Conservation (phyloP, 441 rosid genomes). For the Macaranga tanarius region DNA sequence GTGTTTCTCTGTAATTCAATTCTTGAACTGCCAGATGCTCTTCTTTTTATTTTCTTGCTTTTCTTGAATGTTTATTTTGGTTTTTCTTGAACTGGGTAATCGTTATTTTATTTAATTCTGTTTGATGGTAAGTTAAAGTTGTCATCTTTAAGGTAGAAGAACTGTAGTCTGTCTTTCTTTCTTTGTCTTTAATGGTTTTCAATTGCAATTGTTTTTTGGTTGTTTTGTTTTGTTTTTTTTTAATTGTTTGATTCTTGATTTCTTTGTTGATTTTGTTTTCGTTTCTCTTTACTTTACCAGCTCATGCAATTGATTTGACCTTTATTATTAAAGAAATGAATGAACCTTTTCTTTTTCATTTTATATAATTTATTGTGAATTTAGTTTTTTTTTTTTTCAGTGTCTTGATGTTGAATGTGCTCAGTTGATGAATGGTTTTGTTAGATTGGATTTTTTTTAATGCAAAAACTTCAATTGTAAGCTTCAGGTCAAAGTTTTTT, state of each 20-base stretch:
- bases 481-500: conserved; percentile 13
- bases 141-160: not conserved
- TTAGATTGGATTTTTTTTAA: conserved; percentile 23
- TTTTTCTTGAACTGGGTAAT: no score
- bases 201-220: not conserved
- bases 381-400: no score
- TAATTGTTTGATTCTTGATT: not conserved
- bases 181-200: not conserved
- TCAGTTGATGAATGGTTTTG: not conserved
- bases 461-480: conserved; percentile 4
- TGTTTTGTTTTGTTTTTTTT: not conserved
- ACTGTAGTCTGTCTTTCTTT: not conserved
- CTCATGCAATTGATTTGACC: no score
- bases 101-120: no score
- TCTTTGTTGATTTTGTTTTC: no score
- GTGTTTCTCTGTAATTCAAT: not conserved
- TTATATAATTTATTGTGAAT: no score
- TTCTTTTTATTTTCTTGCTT: not conserved
- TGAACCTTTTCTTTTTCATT: no score
- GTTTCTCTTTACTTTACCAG: no score
- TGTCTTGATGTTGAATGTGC: no score
- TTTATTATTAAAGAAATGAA: no score
- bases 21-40: not conserved
- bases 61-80: no score
- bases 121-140: not conserved